Percentiles rank a stretch among this genome's conserved stretches.
These are phyloP conservation scores for Annulohypoxylon stygium DNA, from an alignment of 495 filamentous ascomycete species.

Conservation along the genomic window DNA sequence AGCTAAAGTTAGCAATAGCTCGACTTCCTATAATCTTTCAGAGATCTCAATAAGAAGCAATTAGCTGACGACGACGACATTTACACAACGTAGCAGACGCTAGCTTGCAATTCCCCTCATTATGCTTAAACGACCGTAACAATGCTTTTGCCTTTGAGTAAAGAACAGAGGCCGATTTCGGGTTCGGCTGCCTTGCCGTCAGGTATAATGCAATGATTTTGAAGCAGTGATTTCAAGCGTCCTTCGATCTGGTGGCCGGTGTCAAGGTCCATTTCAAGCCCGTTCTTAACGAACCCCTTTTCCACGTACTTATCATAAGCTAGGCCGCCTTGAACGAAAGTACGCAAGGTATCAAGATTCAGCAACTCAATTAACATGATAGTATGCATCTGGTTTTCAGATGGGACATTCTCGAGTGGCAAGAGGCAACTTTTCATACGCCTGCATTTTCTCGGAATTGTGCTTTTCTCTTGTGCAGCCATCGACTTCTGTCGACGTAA, in stretches of 20 bases:
- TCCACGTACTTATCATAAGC: slow-evolving; percentile 42
- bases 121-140: background rate
- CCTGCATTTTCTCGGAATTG: slow-evolving; percentile 47
- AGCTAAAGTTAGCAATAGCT: background rate
- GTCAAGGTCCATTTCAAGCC: slow-evolving; percentile 43
- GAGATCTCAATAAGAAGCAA: background rate
- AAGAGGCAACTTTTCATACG: slow-evolving; percentile 60
- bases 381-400: slow-evolving; percentile 45
- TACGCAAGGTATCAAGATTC: slow-evolving; percentile 15
- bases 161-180: slow-evolving; percentile 37
- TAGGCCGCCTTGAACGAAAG: slow-evolving; percentile 9
- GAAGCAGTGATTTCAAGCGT: slow-evolving; percentile 31
- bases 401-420: slow-evolving; percentile 59
- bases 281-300: slow-evolving; percentile 36
- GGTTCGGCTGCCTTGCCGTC: background rate
- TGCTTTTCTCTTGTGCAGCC: slow-evolving; percentile 27
- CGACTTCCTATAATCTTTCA: background rate
- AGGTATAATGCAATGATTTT: slow-evolving; percentile 2
- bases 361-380: slow-evolving; percentile 44
- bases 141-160: slow-evolving; percentile 36
- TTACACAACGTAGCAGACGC: background rate
- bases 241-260: slow-evolving; percentile 40
- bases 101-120: background rate
- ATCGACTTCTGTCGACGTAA: slow-evolving; percentile 57
- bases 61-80: background rate